Evolutionary conservation across 2,329 filamentous ascomycete species (phyloP).

Genomic region (Boeremia exigua): DNA sequence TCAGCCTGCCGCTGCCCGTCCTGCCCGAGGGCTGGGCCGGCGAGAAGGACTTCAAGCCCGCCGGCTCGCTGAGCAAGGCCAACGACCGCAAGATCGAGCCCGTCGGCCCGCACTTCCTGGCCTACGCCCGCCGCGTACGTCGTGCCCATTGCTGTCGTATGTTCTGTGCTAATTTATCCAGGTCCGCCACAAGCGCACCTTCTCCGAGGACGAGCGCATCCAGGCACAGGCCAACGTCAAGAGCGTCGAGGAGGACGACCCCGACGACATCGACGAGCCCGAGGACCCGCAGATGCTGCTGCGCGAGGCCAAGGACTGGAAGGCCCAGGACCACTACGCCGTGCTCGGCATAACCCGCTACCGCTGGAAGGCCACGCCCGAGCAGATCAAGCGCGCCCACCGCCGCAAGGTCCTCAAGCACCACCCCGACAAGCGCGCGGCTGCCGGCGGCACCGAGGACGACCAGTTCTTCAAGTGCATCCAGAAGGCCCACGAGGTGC

Average conservation of each 20-base stretch:
- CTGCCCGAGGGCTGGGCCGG: slow-evolving; percentile 82
- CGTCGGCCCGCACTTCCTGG: slow-evolving; percentile 96
- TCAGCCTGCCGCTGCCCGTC: slow-evolving; percentile 72
- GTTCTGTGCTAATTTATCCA: too few species aligned
- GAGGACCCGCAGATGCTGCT: slow-evolving; percentile 93
- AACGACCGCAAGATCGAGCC: slow-evolving; percentile 91
- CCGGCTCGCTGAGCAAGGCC: slow-evolving; percentile 77
- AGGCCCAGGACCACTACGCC: slow-evolving; percentile 98
- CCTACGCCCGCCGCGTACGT: slow-evolving; percentile 86
- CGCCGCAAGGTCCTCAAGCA: slow-evolving; percentile 99
- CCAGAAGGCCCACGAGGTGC: slow-evolving; percentile 94
- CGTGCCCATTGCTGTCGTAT: too few species aligned
- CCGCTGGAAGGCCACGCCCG: slow-evolving; percentile 90
- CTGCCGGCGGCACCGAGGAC: slow-evolving; percentile 83
- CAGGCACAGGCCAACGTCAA: slow-evolving; percentile 94
- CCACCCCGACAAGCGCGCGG: slow-evolving; percentile 98
- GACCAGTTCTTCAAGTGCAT: slow-evolving; percentile 99
- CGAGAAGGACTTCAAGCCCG: slow-evolving; percentile 89
- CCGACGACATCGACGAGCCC: slow-evolving; percentile 88
- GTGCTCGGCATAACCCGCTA: slow-evolving; percentile 92
- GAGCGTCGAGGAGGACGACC: slow-evolving; percentile 91
- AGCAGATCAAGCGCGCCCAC: slow-evolving; percentile 98
- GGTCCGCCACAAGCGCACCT: slow-evolving; percentile 92
- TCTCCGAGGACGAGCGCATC: slow-evolving; percentile 97
- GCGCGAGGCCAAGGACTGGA: slow-evolving; percentile 98